Conservation (phyloP, 805 yeast genomes). For the Sugiyamaella marilandica region DNA sequence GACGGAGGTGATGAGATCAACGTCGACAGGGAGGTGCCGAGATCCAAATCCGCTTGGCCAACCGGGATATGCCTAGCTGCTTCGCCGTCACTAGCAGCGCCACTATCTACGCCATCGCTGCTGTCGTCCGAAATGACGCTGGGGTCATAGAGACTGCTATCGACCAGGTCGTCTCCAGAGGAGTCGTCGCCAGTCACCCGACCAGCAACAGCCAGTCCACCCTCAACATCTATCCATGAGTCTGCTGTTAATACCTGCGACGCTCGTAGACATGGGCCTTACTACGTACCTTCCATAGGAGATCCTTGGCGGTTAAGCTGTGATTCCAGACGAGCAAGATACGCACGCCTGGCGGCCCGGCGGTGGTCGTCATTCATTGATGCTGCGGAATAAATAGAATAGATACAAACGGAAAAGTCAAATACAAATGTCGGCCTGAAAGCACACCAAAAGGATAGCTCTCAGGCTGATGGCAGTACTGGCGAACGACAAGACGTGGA, state of each 20-base stretch:
- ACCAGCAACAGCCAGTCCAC: conserved; percentile 3
- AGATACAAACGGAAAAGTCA: not conserved
- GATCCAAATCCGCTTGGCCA: conserved; percentile 12
- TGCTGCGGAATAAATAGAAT: not conserved
- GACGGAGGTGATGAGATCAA: conserved; percentile 7
- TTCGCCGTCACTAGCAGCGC: conserved; percentile 5
- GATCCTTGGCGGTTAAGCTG: not conserved
- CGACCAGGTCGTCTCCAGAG: not conserved
- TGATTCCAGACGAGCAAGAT: not conserved
- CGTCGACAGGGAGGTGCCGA: conserved; percentile 16
- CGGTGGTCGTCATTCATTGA: not conserved
- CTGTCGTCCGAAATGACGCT: not conserved
- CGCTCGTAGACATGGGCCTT: no score
- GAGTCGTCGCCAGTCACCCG: not conserved
- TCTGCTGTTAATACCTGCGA: not conserved
- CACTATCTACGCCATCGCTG: conserved; percentile 14
- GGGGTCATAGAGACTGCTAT: not conserved
- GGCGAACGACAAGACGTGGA: no score
- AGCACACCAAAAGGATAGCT: no score
- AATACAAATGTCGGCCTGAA: not conserved
- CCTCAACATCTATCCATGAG: conserved; percentile 15
- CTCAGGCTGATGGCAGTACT: no score
- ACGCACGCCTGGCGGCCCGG: not conserved
- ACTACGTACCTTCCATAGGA: not conserved
- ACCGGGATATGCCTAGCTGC: not conserved